Evolutionary conservation across 2,329 filamentous ascomycete genomes (phyloP).

Genomic region (Ophiognomonia clavigignenti-juglandacearum): DNA sequence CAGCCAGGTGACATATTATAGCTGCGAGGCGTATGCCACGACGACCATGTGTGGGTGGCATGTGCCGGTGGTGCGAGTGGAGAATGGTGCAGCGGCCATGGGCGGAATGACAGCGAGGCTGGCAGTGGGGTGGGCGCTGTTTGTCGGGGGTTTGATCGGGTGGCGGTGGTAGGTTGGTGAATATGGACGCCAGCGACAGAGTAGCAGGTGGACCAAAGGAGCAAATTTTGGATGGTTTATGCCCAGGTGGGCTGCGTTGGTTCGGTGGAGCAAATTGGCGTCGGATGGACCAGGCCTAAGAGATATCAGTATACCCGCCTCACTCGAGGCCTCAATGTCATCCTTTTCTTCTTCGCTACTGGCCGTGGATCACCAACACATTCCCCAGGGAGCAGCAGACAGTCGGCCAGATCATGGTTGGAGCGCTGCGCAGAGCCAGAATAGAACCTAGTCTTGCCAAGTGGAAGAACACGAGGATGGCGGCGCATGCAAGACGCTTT

Average conservation of each 20-base stretch:
- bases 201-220: too few relatives aligned
- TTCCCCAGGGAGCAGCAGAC: not conserved
- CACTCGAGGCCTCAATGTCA: conserved; percentile 3
- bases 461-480: not conserved
- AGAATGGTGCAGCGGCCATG: not conserved
- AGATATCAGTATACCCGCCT: conserved; percentile 15
- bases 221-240: too few relatives aligned
- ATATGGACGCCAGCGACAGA: not conserved
- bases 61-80: conserved; percentile 27
- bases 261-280: too few relatives aligned
- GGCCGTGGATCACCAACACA: conserved; percentile 13
- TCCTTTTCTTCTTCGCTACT: not conserved
- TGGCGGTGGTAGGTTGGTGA: not conserved
- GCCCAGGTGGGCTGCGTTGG: not conserved
- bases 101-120: too few relatives aligned
- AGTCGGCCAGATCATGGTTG: not conserved
- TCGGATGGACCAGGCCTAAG: too few relatives aligned
- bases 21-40: conserved; percentile 27
- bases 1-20: conserved; percentile 34
- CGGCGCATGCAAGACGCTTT: conserved; percentile 12
- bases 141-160: not conserved
- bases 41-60: conserved; percentile 35
- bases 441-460: too few relatives aligned
- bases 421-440: too few relatives aligned
- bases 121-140: too few relatives aligned